phyloP scores from a whole-genome alignment of 306 rosid species.

The Vachellia collinsii region DNA sequence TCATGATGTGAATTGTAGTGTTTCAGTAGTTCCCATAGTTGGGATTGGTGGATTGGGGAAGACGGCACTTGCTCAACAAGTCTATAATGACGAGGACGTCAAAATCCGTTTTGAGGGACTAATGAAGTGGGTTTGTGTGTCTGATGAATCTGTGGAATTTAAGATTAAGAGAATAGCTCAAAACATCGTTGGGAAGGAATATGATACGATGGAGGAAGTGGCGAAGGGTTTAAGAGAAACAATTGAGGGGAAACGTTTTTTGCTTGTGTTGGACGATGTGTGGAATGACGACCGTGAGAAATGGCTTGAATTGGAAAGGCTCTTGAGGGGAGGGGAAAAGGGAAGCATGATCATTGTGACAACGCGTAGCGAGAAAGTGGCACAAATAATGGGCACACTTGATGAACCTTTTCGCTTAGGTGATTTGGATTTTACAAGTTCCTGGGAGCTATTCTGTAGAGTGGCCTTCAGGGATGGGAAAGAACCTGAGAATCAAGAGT shows the following conservation, averaged over 20 bases:
- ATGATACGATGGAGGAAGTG: too few species aligned
- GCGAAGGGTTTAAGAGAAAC: neutral
- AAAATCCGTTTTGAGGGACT: conserved; percentile 1
- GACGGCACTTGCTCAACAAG: conserved; percentile 34
- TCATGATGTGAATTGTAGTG: neutral
- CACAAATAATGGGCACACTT: too few species aligned
- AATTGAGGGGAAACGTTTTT: neutral
- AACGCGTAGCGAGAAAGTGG: neutral
- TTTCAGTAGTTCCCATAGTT: neutral
- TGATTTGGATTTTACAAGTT: neutral
- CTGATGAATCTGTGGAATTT: neutral
- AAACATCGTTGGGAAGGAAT: neutral
- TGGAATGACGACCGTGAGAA: neutral
- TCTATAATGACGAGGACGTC: neutral
- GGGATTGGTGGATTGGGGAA: conserved; percentile 33
- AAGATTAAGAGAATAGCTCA: neutral
- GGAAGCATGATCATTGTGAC: conserved; percentile 33
- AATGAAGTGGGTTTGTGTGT: conserved; percentile 33
- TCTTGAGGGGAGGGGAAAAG: neutral
- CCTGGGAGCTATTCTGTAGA: neutral
- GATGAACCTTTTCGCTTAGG: accelerated
- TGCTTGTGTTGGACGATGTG: conserved; percentile 32
- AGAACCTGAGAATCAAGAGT: neutral
- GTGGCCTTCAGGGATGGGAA: neutral
- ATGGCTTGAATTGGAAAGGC: neutral